Evolutionary conservation across 2,329 filamentous ascomycete genomes (phyloP).

Genomic region (Penicillium sp.): DNA sequence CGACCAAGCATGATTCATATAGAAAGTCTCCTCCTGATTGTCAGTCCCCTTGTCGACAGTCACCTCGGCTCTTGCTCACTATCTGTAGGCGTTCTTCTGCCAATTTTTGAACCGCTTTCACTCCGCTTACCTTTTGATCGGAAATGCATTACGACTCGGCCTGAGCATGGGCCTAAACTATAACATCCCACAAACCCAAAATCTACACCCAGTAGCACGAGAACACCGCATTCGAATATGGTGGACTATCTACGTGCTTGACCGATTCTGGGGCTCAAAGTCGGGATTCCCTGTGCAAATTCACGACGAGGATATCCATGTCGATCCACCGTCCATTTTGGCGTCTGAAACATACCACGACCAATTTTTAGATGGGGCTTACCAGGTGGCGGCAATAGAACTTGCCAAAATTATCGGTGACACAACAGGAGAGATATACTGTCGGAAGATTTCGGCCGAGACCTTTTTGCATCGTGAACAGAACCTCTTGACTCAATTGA

Average conservation of each 20-base stretch:
- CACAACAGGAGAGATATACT: constrained; percentile 28
- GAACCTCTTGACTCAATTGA: constrained; percentile 34
- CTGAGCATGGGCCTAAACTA: constrained; percentile 45
- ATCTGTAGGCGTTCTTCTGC: constrained; percentile 25
- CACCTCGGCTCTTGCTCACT: neutral
- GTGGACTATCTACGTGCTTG: constrained; percentile 36
- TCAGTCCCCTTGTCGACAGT: constrained; percentile 12
- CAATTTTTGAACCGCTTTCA: constrained; percentile 32
- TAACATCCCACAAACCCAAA: constrained; percentile 29
- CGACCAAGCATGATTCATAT: constrained; percentile 44
- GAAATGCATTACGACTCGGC: constrained; percentile 39
- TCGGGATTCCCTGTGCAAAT: constrained; percentile 50
- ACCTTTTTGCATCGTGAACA: constrained; percentile 37
- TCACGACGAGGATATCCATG: constrained; percentile 46
- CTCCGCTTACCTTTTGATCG: constrained; percentile 33
- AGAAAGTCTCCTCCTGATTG: constrained; percentile 41
- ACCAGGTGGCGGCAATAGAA: constrained; percentile 30
- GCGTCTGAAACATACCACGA: constrained; percentile 21
- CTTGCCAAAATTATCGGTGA: constrained; percentile 32
- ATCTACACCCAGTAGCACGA: constrained; percentile 34
- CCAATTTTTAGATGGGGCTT: constrained; percentile 35
- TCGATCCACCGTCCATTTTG: constrained; percentile 33
- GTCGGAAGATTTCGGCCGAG: constrained; percentile 26
- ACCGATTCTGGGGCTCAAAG: constrained; percentile 48
- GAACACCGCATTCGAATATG: constrained; percentile 33